A percentile compares a stretch with the other conserved stretches of the same genome.
Evolutionary conservation across 352 stramenopile genomes (phyloP).

Genomic region (Phytopythium cucurbitacearum): DNA sequence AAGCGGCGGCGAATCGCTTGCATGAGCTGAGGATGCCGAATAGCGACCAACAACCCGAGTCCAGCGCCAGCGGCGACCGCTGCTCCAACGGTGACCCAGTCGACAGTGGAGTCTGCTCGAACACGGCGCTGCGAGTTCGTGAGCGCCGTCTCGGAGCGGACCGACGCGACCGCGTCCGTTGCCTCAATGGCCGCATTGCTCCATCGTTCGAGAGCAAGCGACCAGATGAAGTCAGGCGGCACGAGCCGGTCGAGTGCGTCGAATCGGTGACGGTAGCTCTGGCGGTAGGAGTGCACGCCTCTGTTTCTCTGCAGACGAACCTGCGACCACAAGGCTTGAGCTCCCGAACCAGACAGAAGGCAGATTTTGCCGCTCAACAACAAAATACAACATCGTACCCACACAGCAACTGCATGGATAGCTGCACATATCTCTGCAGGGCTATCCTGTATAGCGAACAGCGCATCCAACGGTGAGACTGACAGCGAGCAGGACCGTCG

Average conservation of each 20-base stretch:
- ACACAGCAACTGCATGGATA: constrained; percentile 45
- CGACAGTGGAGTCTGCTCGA: too few species aligned
- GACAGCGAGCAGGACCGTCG: too few species aligned
- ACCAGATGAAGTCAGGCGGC: constrained; percentile 16
- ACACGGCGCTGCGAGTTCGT: constrained; percentile 8
- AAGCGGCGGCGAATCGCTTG: too few species aligned
- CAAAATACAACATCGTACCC: constrained; percentile 23
- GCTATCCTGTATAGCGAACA: constrained; percentile 29
- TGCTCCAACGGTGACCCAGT: too few species aligned
- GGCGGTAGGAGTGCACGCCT: neutral
- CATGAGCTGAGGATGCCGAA: too few species aligned
- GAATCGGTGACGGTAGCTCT: constrained; percentile 16
- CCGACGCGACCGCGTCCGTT: neutral
- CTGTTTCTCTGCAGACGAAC: constrained; percentile 15
- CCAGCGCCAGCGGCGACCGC: too few species aligned
- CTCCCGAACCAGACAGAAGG: too few species aligned
- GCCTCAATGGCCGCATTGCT: constrained; percentile 9
- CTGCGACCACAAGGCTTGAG: constrained; percentile 3
- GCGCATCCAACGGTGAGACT: neutral
- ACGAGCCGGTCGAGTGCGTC: constrained; percentile 14
- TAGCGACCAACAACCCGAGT: too few species aligned
- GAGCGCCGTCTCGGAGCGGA: neutral
- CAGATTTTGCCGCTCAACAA: too few species aligned
- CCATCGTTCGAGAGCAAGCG: constrained; percentile 13
- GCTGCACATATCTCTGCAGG: constrained; percentile 44